Evolutionary conservation across 139 green algal species (phyloP), one percentile per base, ranked within the genome.

Genomic region (Haematococcus sp.): DNA sequence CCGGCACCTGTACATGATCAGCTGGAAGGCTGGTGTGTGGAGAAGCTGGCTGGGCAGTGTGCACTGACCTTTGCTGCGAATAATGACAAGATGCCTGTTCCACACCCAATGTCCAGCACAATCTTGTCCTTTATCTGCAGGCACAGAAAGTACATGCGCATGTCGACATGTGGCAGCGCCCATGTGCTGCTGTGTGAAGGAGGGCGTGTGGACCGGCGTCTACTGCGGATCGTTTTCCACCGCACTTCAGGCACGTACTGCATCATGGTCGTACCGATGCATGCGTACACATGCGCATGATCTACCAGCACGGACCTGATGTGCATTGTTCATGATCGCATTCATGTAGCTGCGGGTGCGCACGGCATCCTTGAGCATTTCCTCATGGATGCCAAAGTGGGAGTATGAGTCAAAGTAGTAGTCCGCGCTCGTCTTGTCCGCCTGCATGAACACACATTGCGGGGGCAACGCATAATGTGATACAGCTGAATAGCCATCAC

Each of bases 291-390:
- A n/a, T n/a, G n/a, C n/a, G n/a, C n/a, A n/a, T n/a, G n/a, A n/a
- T n/a, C n/a, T n/a, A n/a, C 9, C 63, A 70, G 44, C 16, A 16
- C 49, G 27, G 3, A 74, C 68, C 68, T 74, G 68, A 46, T 87
- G 83, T 25, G 68, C 51, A 75, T 96, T 98, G 52, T 89, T 87
- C 33, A 93, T 73, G 56, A 97, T 95, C 20, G 91, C 83, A 68
- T 89, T 90, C 79, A 91, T 90, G 82, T 98, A 98, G 35, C 87
- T 87, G 11, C 81, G 79, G 0, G 94, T 98, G 60, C 94, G 87
- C 54, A 97, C 88, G 32, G 70, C 69, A 81, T 98, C 94, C 71
- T 97, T 96, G 34, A 98, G 88, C 94, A 98, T 98, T 81, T 97
- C 91, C 75, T 96, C 88, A 74, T 96, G 92, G 65, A 95, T 95